Evolutionary conservation across 1,284 basidiomycete species (phyloP).

Genomic region (Tranzscheliella williamsii): DNA sequence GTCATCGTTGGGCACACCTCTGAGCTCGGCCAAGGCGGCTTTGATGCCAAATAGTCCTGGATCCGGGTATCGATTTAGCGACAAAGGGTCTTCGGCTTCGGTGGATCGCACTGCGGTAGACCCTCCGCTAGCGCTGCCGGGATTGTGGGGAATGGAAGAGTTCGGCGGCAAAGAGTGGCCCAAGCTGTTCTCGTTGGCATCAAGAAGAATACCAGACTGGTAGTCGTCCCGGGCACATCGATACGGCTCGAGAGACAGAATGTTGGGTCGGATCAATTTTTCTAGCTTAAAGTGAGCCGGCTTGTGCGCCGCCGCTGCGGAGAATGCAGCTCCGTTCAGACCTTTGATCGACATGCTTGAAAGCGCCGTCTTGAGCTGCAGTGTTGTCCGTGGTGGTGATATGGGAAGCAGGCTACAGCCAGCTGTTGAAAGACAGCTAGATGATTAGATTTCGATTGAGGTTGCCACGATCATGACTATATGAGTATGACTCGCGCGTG

Average conservation of each 20-base stretch:
- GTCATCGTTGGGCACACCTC: constrained; percentile 42
- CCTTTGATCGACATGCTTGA: constrained; percentile 45
- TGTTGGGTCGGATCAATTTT: constrained; percentile 81
- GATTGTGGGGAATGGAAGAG: constrained; percentile 37
- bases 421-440: too few species aligned
- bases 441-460: too few species aligned
- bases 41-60: constrained; percentile 82
- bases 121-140: constrained; percentile 9
- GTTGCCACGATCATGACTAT: too few species aligned
- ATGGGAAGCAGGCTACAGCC: too few species aligned
- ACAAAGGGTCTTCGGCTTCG: constrained; percentile 54
- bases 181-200: constrained; percentile 95
- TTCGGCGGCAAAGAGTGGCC: constrained; percentile 75
- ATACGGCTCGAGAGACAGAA: constrained; percentile 88
- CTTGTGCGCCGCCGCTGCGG: constrained; percentile 45
- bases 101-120: neutral
- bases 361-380: too few species aligned
- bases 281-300: constrained; percentile 60
- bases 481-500: too few species aligned
- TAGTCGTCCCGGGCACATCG: constrained; percentile 97
- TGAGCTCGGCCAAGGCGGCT: constrained; percentile 71
- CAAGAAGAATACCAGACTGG: constrained; percentile 86
- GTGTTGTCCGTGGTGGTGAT: too few species aligned
- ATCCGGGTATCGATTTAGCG: constrained; percentile 83
- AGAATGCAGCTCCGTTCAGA: constrained; percentile 18